phyloP scores from a whole-genome alignment of 306 rosid genomes.

The Begonia peltatifolia region DNA sequence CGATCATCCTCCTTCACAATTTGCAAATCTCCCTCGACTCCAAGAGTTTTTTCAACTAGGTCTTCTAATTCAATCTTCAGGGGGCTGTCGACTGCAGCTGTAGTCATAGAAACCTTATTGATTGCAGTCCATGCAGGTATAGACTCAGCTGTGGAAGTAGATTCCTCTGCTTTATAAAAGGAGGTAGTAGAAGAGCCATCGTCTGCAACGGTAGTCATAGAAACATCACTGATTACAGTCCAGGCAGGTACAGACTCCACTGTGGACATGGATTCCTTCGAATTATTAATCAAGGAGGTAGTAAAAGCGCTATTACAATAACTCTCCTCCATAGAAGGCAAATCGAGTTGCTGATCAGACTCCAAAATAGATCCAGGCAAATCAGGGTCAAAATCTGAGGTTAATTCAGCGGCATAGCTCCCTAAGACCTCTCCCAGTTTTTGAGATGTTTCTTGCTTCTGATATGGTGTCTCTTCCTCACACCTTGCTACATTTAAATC shows the following conservation, averaged over 20 bases:
- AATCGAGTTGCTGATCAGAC: slow-evolving; percentile 30
- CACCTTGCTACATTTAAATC: slow-evolving; percentile 23
- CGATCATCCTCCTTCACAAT: slow-evolving; percentile 63
- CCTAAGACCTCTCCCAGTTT: slow-evolving; percentile 19
- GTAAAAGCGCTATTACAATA: slow-evolving; percentile 21
- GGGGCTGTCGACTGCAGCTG: slow-evolving; percentile 16
- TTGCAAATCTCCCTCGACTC: slow-evolving; percentile 34
- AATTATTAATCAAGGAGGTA: slow-evolving; percentile 13
- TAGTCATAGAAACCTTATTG: slow-evolving; percentile 28
- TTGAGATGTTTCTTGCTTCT: slow-evolving; percentile 24
- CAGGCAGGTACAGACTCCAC: slow-evolving; percentile 31
- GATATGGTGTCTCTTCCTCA: slow-evolving; percentile 25
- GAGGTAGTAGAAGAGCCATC: slow-evolving; percentile 1
- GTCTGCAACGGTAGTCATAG: slow-evolving; percentile 23
- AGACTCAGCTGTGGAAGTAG: slow-evolving; percentile 24
- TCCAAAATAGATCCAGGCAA: slow-evolving; percentile 43
- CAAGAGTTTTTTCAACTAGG: slow-evolving; percentile 37
- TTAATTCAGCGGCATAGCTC: slow-evolving; percentile 25
- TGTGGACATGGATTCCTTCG: slow-evolving; percentile 23
- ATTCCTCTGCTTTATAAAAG: slow-evolving; percentile 15
- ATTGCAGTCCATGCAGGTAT: slow-evolving; percentile 23
- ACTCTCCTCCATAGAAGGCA: slow-evolving; percentile 27
- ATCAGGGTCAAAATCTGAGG: slow-evolving; percentile 22
- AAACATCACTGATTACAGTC: slow-evolving; percentile 24
- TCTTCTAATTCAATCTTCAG: slow-evolving; percentile 21